phyloP scores from a whole-genome alignment of 2,329 filamentous ascomycete genomes.

The Beauveria caledonica region DNA sequence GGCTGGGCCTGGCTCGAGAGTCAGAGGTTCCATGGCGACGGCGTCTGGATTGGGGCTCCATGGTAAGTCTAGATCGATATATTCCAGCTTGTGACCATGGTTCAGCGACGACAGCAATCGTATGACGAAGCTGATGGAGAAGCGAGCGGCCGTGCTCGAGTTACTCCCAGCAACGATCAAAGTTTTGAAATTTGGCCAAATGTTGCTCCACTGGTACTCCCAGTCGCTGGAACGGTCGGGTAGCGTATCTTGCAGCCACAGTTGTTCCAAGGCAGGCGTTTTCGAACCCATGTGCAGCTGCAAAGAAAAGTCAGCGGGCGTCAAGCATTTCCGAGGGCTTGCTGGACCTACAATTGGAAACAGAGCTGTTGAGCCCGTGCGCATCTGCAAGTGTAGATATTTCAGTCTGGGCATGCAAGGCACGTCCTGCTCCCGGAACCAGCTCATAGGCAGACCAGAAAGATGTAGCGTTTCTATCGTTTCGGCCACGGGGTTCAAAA shows the following conservation, averaged over 20 bases:
- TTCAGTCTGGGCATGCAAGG: constrained; percentile 22
- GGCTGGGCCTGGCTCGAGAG: not conserved
- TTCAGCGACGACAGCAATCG: constrained; percentile 20
- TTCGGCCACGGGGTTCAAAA: constrained; percentile 15
- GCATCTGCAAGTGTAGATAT: constrained; percentile 21
- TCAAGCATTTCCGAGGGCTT: not conserved
- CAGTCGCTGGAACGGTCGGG: constrained; percentile 13
- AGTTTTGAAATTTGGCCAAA: constrained; percentile 25
- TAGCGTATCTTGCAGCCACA: constrained; percentile 23
- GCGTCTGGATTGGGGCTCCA: constrained; percentile 12
- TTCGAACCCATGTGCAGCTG: constrained; percentile 21
- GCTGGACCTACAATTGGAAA: constrained; percentile 17
- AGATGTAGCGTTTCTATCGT: constrained; percentile 20
- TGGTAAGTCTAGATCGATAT: constrained; percentile 24
- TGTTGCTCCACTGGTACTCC: constrained; percentile 14
- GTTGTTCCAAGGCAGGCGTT: constrained; percentile 24
- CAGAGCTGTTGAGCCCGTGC: constrained; percentile 10
- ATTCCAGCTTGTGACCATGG: constrained; percentile 19
- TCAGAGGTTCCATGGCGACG: constrained; percentile 4
- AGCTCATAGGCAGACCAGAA: constrained; percentile 15
- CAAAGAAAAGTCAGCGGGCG: constrained; percentile 4
- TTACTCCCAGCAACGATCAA: constrained; percentile 19
- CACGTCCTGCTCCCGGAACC: constrained; percentile 12
- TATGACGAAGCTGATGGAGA: constrained; percentile 3
- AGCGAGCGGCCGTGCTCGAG: constrained; percentile 12